These are phyloP conservation scores for Colletotrichum tanaceti DNA, from an alignment of 2,329 filamentous ascomycete genomes.

Conservation along the genomic window DNA sequence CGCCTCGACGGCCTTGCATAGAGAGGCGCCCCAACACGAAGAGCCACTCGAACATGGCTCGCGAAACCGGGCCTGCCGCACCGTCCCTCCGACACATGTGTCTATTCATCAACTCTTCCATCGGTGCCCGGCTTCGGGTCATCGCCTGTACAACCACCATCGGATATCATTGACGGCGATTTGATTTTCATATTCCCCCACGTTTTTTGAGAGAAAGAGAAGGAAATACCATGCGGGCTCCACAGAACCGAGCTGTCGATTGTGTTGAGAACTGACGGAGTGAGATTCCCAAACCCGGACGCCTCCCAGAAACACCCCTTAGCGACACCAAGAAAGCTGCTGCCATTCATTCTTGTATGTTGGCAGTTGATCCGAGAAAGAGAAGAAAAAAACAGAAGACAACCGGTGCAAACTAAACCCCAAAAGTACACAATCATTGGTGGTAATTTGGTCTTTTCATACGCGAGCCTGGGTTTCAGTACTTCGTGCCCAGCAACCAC, in stretches of 20 bases:
- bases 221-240: slow-evolving; percentile 49
- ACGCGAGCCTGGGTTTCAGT: slow-evolving; percentile 12
- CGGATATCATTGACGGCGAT: slow-evolving; percentile 31
- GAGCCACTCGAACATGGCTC: background rate
- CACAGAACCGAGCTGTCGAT: slow-evolving; percentile 45
- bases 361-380: background rate
- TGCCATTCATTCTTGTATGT: slow-evolving; percentile 2
- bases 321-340: background rate
- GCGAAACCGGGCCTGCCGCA: background rate
- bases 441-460: slow-evolving; percentile 25
- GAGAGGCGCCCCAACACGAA: slow-evolving; percentile 48
- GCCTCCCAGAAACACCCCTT: slow-evolving; percentile 7
- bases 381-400: slow-evolving; percentile 17
- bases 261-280: slow-evolving; percentile 11
- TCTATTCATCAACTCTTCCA: slow-evolving; percentile 9
- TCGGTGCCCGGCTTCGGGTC: slow-evolving; percentile 5
- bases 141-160: slow-evolving; percentile 34
- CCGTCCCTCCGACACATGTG: background rate
- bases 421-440: slow-evolving; percentile 34
- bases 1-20: slow-evolving; percentile 66
- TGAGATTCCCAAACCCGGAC: slow-evolving; percentile 9
- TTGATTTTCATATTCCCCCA: slow-evolving; percentile 39
- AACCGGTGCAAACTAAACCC: slow-evolving; percentile 21
- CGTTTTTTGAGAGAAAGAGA: slow-evolving; percentile 35
- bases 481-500: background rate